These are phyloP conservation scores for Licmophora abbreviata DNA, from an alignment of 108 stramenopile genomes.

Conservation along the genomic window DNA sequence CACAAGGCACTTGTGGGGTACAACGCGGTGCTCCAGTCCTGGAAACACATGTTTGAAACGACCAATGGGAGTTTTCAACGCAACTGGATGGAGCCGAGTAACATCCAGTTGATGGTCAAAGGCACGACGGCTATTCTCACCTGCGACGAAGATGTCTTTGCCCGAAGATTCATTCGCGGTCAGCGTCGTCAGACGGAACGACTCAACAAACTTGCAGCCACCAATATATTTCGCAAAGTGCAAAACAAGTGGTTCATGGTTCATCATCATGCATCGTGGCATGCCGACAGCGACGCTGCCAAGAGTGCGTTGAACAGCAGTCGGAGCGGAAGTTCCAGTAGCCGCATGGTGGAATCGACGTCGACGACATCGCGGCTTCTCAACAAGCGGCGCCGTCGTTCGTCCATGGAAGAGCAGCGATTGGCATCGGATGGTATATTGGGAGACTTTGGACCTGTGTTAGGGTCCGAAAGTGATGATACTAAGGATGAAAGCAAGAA, in stretches of 20 bases:
- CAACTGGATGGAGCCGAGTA: slow-evolving; percentile 62
- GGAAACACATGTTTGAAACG: slow-evolving; percentile 61
- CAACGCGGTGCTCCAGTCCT: slow-evolving; percentile 49
- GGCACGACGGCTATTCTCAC: slow-evolving; percentile 70
- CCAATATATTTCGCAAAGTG: slow-evolving; percentile 82
- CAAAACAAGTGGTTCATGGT: slow-evolving; percentile 68
- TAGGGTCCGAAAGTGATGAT: slow-evolving; percentile 24
- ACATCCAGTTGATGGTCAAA: slow-evolving; percentile 63
- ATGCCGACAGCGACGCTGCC: slow-evolving; percentile 65
- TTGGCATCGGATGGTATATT: slow-evolving; percentile 23
- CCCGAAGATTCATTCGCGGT: slow-evolving; percentile 48
- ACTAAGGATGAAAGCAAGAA: slow-evolving; percentile 3
- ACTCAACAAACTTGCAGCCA: slow-evolving; percentile 62
- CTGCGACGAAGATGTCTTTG: slow-evolving; percentile 76
- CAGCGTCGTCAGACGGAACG: slow-evolving; percentile 35
- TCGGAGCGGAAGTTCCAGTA: slow-evolving; percentile 2
- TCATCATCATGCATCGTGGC: slow-evolving; percentile 82
- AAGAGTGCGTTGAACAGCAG: slow-evolving; percentile 42
- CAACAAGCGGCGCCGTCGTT: not conserved
- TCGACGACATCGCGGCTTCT: not conserved
- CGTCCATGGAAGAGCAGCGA: not conserved
- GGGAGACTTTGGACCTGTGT: slow-evolving; percentile 32
- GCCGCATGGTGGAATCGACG: not conserved
- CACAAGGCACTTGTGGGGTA: slow-evolving; percentile 56
- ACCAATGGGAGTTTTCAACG: slow-evolving; percentile 36